Base-by-base conservation (phyloP, 2,329 filamentous ascomycete species). In the Curvularia lunata region DNA sequence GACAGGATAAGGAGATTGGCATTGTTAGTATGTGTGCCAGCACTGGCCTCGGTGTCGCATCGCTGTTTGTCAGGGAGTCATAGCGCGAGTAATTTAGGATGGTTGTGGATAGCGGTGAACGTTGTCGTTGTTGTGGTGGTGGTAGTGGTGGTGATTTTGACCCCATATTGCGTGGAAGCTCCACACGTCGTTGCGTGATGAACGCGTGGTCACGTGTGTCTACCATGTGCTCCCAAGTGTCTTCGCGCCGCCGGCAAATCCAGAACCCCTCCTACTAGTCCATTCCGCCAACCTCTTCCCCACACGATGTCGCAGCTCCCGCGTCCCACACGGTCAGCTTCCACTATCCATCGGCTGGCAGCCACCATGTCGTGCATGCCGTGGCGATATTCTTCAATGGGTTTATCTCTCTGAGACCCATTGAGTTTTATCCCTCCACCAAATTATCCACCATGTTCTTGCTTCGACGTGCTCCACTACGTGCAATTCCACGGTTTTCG, bases 21-120 rank as follows among this genome's bases (percentile, higher is more conserved):
- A 91, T 97, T 45, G 88, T 96, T 49, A 95, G 90, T 71, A 96
- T 97, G 91, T 97, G 93, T 76, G 71, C 72, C 21, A 74, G 71
- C 45, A 75, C 72, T 27, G 72, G 72, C 1, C 63, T 67, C 1
- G 72, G 71, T 4, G 71, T 74, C 19, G 72, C 72, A 18, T 73
- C 72, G 21, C 38, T 75, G 32, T 74, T 74, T 48, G 62, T 75
- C 25, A 64, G 72, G 19, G 72, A 75, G 59, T 64, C 62, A 52
- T 72, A 32, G 37, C 34, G 21, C 37, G 1, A 2, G 2, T 16
- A 2, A 42, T 37, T 18, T 9, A 9, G 2, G 3, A 1, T 8
- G 16, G 18, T 48, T 13, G 19, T 13, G 45, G 1, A 18, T 0
- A 21, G 23, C 5, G 3, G 5, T 16, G 52, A 21, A 18, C 21